These are phyloP conservation scores for Populus tomentosa DNA, from an alignment of 441 rosid genomes.

Conservation along the genomic window DNA sequence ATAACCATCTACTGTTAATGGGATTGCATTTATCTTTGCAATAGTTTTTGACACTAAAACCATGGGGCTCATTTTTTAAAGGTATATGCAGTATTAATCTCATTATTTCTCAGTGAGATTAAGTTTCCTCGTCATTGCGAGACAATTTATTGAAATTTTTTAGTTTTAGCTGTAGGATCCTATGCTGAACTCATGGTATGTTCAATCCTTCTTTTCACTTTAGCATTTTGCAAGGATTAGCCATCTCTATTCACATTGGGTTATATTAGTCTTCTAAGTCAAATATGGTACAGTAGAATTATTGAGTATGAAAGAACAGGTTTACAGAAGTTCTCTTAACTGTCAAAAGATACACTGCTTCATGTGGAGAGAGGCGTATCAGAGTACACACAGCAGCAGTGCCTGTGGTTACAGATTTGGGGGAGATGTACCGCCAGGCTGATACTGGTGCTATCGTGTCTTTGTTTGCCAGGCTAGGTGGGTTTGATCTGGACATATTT, in stretches of 20 bases:
- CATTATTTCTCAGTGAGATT: background rate
- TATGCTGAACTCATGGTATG: background rate
- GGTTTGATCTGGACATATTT: slow-evolving; percentile 12
- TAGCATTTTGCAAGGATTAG: background rate
- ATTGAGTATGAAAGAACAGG: slow-evolving; percentile 5
- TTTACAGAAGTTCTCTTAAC: slow-evolving; percentile 32
- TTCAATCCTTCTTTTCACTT: background rate
- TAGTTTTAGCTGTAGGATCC: background rate
- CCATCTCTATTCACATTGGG: slow-evolving; percentile 5
- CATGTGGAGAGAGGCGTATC: slow-evolving; percentile 99
- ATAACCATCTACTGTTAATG: background rate
- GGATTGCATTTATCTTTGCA: background rate
- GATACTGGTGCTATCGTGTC: slow-evolving; percentile 91
- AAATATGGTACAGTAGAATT: background rate
- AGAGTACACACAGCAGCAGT: slow-evolving; percentile 96
- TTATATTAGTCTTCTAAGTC: background rate
- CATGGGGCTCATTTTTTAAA: background rate
- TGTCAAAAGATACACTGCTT: slow-evolving; percentile 84
- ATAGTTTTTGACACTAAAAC: background rate
- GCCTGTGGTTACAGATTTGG: slow-evolving; percentile 88
- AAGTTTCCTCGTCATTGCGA: background rate
- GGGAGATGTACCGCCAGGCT: slow-evolving; percentile 97
- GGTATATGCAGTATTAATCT: background rate
- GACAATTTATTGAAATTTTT: background rate
- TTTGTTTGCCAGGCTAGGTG: slow-evolving; percentile 82